Conservation (phyloP, 208 protist genomes). For the Trypanosoma cruzi region DNA sequence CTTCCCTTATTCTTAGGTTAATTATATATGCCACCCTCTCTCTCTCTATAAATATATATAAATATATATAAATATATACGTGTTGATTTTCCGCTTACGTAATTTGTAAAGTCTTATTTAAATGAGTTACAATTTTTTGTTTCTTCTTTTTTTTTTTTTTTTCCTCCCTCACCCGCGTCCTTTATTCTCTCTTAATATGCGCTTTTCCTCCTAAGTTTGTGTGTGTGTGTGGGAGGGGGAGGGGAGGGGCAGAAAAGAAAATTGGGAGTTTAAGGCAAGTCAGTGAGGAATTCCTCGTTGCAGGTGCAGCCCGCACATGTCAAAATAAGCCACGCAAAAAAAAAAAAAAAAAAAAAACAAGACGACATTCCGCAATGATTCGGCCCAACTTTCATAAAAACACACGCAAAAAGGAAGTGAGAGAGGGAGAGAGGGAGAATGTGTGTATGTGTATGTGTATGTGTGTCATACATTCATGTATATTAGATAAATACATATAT, state of each 20-base stretch:
- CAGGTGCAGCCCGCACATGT: neutral
- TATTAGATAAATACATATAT: no score
- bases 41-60: no score
- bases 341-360: conserved; percentile 7
- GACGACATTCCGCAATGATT: no score
- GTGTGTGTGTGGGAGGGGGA: neutral
- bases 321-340: neutral
- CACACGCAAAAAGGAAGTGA: neutral
- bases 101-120: conserved; percentile 10
- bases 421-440: conserved; percentile 2
- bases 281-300: neutral
- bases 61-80: no score
- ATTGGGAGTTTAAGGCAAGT: neutral
- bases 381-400: no score
- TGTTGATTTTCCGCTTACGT: neutral
- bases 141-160: conserved; percentile 23
- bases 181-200: no score
- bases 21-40: no score
- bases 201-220: no score
- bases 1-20: conserved; percentile 9
- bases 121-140: neutral
- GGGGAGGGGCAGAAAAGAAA: neutral
- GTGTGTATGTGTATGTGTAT: no score
- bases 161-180: no score
- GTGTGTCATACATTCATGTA: no score